A percentile compares a stretch with the other conserved stretches of the same genome.
Conservation (phyloP, 2,329 filamentous ascomycete species). For the Exserohilum rostratum region DNA sequence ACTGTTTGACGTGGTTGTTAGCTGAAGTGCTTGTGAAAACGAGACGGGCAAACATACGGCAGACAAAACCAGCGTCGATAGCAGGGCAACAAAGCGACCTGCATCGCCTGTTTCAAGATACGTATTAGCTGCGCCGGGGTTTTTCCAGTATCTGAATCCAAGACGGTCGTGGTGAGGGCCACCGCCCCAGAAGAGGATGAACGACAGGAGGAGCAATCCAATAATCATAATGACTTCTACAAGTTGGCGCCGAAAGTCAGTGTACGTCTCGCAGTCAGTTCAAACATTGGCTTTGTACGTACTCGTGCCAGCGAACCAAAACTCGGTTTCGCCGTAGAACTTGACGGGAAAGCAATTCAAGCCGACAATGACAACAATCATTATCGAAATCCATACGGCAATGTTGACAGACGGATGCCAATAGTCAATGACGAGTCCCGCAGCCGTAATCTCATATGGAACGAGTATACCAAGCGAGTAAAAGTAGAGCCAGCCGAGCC, state of each 20-base stretch:
- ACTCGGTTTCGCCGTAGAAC: slow-evolving; percentile 48
- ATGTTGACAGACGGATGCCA: slow-evolving; percentile 44
- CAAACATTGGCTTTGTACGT: neutral
- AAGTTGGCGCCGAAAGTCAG: neutral
- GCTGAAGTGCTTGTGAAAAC: neutral
- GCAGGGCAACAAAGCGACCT: slow-evolving; percentile 60
- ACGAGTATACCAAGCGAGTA: slow-evolving; percentile 40
- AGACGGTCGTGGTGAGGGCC: slow-evolving; percentile 58
- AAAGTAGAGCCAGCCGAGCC: slow-evolving; percentile 38
- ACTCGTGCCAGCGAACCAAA: slow-evolving; percentile 37
- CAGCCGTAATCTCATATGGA: slow-evolving; percentile 45
- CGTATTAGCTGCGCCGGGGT: slow-evolving; percentile 58
- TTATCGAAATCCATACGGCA: slow-evolving; percentile 46
- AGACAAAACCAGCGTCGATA: slow-evolving; percentile 58
- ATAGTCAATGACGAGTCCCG: slow-evolving; percentile 46
- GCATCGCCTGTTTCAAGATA: slow-evolving; percentile 55
- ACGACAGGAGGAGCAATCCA: slow-evolving; percentile 58
- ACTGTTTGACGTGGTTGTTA: neutral
- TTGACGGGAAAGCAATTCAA: slow-evolving; percentile 46
- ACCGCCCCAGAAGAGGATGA: slow-evolving; percentile 64
- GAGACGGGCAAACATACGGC: slow-evolving; percentile 51
- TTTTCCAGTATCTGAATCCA: slow-evolving; percentile 65
- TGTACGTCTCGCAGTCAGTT: neutral
- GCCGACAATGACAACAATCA: slow-evolving; percentile 44
- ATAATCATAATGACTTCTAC: slow-evolving; percentile 43